Base-by-base conservation (phyloP, 345 rosid genomes). In the Euphorbia tirucalli region DNA sequence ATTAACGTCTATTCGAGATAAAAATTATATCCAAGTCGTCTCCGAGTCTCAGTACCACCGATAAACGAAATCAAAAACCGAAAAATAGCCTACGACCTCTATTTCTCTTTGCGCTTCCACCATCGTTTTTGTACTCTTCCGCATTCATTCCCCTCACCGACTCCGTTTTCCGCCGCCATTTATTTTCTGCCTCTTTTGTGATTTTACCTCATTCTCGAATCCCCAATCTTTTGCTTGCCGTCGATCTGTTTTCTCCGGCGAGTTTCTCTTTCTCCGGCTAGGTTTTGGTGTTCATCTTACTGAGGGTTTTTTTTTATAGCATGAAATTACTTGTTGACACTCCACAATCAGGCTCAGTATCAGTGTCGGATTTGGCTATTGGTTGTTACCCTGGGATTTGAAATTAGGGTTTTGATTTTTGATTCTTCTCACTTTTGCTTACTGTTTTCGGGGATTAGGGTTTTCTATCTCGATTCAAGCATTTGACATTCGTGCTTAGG, bases 221-320 rank as follows among this genome's bases (percentile, higher is more conserved):
- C 76, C n/a, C 72, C 76, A 66, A 37, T 74, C 75, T 41, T 66
- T 0, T 15, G 6, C n/a, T 39, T 59, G 37, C 82, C 81, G 85
- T 66, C 71, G 76, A 77, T 77, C 77, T 60, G 28, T 31, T 27
- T 54, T 16, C 52, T 39, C 70, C 58, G 59, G 24, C 7, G 37
- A 22, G 59, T 32, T 46, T 39, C 37, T 28, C 39, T 57, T 18
- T 50, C 28, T 63, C 58, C 52, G 55, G 67, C 54, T 65, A 75
- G 71, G 71, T 76, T 67, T 71, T 46, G 58, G 0, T 6, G 19
- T 61, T n/a, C 11, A 35, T 59, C 37, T 27, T n/a, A 37, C 10
- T 37, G 21, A 63, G 62, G 61, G 61, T 22, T 52, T 35, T 19
- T n/a, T 32, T 11, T n/a, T n/a, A n/a, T 25, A 21, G 52, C 15